Base-by-base conservation (phyloP, 495 filamentous ascomycete species). In the Aspergillus indologenus region DNA sequence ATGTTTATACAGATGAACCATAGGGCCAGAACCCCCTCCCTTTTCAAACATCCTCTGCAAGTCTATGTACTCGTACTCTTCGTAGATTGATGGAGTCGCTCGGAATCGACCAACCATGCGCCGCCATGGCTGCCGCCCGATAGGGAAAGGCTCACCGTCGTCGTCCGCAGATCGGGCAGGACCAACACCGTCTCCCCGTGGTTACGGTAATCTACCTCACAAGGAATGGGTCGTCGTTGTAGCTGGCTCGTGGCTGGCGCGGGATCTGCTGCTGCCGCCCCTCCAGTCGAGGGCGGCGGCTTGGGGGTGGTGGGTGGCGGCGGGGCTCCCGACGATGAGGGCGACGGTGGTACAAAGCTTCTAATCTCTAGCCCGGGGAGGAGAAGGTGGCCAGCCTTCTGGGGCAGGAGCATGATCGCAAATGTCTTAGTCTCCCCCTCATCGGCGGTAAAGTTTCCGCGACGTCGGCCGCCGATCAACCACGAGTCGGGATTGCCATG, bases 321-420 rank as follows among this genome's bases (percentile, higher is more conserved):
- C 15, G 63, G 45, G 5, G 65, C 55, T 15, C 68, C 60, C 21
- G 63, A 42, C 46, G 66, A 54, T 59, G 60, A 58, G 45, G 70
- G 58, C 26, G 19, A 54, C 17, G 59, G 52, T 20, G 74, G 72
- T 18, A 84, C 71, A 61, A 71, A 74, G 23, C 84, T 80, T 53
- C 86, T 82, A 26, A 97, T 87, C 48, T 96, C 92, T 15, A 97
- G 77, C 17, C 73, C 81, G 0, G 93, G 93, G n/a, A 89, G 82
- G 0, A 88, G 79, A 17, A 93, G 69, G 66, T 85, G 83, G 11
- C 94, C 94, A 34, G 89, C 78, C 56, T 87, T 82, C 57, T 96
- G 77, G 24, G 94, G 93, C 2, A 96, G 79, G 2, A 97, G 71
- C 56, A 95, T 75, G 21, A 97, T 69, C 0, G 84, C 81, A 60